phyloP scores from a whole-genome alignment of 306 rosid species.

The Spatholobus suberectus region DNA sequence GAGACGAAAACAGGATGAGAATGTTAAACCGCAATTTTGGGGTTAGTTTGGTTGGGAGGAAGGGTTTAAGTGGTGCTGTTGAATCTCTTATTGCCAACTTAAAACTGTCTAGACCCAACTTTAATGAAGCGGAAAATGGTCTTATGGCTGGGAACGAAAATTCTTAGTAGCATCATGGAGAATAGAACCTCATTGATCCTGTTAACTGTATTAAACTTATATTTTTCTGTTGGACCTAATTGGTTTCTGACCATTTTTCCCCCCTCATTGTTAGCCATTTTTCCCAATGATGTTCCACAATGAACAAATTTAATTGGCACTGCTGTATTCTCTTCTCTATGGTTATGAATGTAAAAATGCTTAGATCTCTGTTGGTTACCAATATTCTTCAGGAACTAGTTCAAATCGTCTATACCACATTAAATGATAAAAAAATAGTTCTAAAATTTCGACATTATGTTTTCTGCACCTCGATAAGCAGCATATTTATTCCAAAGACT shows the following conservation, averaged over 20 bases:
- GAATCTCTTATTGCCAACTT: slow-evolving; percentile 62
- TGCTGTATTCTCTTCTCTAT: slow-evolving; percentile 12
- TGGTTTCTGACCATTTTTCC: slow-evolving; percentile 29
- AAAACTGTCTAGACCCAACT: slow-evolving; percentile 53
- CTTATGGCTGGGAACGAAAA: slow-evolving; percentile 19
- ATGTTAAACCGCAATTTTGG: slow-evolving; percentile 60
- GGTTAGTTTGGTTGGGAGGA: slow-evolving; percentile 78
- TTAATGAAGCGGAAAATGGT: slow-evolving; percentile 35
- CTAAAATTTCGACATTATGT: neutral
- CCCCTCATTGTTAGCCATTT: slow-evolving; percentile 7
- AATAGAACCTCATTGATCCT: slow-evolving; percentile 15
- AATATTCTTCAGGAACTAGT: neutral
- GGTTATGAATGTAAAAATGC: slow-evolving; percentile 5
- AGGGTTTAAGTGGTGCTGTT: slow-evolving; percentile 59
- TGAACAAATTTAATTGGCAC: neutral
- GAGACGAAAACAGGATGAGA: slow-evolving; percentile 62
- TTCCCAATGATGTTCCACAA: slow-evolving; percentile 9
- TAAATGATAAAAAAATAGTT: neutral
- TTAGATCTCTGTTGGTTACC: neutral
- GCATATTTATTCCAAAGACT: neutral
- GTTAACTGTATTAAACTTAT: neutral
- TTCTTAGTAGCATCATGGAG: slow-evolving; percentile 31
- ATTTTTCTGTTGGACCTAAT: slow-evolving; percentile 9
- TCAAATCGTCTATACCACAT: neutral
- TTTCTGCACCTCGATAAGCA: neutral